These are phyloP conservation scores for Aureobasidium sp. DNA, from an alignment of 2,329 filamentous ascomycete genomes.

Conservation along the genomic window DNA sequence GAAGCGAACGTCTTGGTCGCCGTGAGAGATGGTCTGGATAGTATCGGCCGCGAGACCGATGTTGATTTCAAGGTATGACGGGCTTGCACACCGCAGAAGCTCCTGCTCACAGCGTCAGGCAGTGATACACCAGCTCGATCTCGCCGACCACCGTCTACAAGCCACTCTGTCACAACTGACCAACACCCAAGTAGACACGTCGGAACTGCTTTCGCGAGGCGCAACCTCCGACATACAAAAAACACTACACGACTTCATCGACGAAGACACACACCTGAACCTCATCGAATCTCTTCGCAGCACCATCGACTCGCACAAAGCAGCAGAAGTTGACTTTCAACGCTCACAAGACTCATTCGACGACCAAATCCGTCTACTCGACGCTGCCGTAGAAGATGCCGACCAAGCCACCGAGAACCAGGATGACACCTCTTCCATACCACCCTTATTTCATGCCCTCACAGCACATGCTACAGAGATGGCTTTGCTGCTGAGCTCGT, in stretches of 20 bases:
- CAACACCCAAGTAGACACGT: slow-evolving; percentile 54
- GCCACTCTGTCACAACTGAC: slow-evolving; percentile 58
- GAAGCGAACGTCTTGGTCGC: slow-evolving; percentile 36
- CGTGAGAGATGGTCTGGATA: slow-evolving; percentile 34
- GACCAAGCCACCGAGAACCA: slow-evolving; percentile 24
- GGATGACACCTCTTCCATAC: slow-evolving; percentile 30
- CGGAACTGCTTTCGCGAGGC: slow-evolving; percentile 16
- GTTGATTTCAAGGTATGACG: slow-evolving; percentile 34
- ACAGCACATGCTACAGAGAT: slow-evolving; percentile 71
- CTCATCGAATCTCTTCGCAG: slow-evolving; percentile 59
- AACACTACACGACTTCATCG: slow-evolving; percentile 66
- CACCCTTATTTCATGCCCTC: slow-evolving; percentile 43
- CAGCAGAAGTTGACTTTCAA: slow-evolving; percentile 51
- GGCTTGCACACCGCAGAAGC: too few species aligned
- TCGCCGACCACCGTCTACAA: slow-evolving; percentile 54
- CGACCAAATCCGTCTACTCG: slow-evolving; percentile 20
- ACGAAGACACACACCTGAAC: slow-evolving; percentile 58
- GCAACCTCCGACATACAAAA: slow-evolving; percentile 35
- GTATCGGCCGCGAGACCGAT: slow-evolving; percentile 32
- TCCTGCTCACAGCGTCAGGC: slow-evolving; percentile 24
- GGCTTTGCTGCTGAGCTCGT: slow-evolving; percentile 68
- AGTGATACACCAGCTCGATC: slow-evolving; percentile 57
- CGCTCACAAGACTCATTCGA: slow-evolving; percentile 59
- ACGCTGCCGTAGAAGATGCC: slow-evolving; percentile 11
- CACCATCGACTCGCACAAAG: slow-evolving; percentile 63